Base-by-base conservation (phyloP, 192 early-diverging fungal genomes). In the Oehlia diaphana region DNA sequence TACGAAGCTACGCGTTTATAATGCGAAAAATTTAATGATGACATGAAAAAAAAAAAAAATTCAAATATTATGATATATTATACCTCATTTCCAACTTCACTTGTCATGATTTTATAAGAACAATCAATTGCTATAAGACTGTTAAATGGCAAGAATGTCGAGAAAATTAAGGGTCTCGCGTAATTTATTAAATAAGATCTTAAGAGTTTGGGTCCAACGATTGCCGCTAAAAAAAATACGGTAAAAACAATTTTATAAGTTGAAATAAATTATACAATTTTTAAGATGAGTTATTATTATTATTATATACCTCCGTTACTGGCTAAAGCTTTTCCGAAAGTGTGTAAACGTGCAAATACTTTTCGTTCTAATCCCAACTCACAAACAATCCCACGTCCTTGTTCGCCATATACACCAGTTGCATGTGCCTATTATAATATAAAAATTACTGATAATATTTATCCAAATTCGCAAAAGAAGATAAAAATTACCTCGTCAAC, bases 261-360 rank as follows among this genome's bases (percentile, higher is more conserved):
- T 49, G 19, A 42, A 74, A 66, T 35, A 62, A 7, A 31, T 42
- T 42, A 42, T 42, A 42, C 39, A 42, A 42, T 42, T 42, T 26
- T 42, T 37, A 50, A 50, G 31, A 31, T 6, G 37, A n/a, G 4
- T 31, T n/a, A 65, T 33, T 21, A 19, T 33, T 21, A 19, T 69
- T 28, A 39, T 69, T 28, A 39, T 21, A 47, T 79, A 94, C 92
- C 92, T 85, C 95, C 95, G 80, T 94, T 94, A 31, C 88, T 87
- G 21, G 92, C 94, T 49, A 95, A 81, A 2, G 92, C 92, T 75
- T 96, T 96, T 44, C 95, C 93, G 84, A 96, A 96, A 14, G 95
- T 96, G 79, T 93, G 90, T 0, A 96, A 81, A 42, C 94, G 86
- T 6, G 92, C 94, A 90, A 93, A 94, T 10, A 94, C 85, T 47